These are phyloP conservation scores for Beauveria caledonica DNA, from an alignment of 2,329 filamentous ascomycete species.

Conservation along the genomic window DNA sequence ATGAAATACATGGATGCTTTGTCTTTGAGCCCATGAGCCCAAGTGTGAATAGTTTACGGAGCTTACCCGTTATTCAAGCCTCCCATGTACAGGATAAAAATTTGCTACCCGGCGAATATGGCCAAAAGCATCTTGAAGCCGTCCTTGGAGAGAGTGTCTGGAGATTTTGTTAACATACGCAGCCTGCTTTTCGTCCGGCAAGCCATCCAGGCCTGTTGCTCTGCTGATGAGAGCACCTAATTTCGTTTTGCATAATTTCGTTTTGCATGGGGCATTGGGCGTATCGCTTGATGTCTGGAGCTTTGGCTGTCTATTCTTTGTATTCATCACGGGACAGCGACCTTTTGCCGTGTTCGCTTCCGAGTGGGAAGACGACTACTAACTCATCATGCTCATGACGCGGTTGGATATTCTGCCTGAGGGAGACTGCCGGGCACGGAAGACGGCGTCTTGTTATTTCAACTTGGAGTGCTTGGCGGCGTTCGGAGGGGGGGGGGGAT, in stretches of 20 bases:
- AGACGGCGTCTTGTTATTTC: constrained; percentile 20
- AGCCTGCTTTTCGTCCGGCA: constrained; percentile 19
- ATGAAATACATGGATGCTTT: constrained; percentile 24
- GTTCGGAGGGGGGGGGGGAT: constrained; percentile 15
- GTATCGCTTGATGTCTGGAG: constrained; percentile 21
- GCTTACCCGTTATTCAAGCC: constrained; percentile 23
- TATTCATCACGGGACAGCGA: constrained; percentile 22
- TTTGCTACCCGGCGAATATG: constrained; percentile 31
- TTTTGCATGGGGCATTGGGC: background rate
- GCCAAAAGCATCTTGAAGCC: constrained; percentile 33
- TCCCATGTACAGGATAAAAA: constrained; percentile 16
- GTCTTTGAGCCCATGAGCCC: constrained; percentile 26
- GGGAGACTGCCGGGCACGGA: constrained; percentile 16
- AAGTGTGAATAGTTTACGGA: constrained; percentile 29
- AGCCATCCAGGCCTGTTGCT: constrained; percentile 15
- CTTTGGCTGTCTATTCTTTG: constrained; percentile 25
- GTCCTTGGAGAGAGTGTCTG: constrained; percentile 18
- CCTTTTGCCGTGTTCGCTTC: constrained; percentile 19
- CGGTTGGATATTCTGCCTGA: constrained; percentile 18
- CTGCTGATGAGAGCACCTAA: background rate
- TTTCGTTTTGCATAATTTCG: too few relatives aligned
- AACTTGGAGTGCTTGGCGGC: constrained; percentile 20
- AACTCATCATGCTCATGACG: constrained; percentile 15
- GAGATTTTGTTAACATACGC: background rate
- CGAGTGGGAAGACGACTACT: constrained; percentile 16